Base-by-base conservation (phyloP, 495 filamentous ascomycete genomes). In the Recurvomyces mirabilis region DNA sequence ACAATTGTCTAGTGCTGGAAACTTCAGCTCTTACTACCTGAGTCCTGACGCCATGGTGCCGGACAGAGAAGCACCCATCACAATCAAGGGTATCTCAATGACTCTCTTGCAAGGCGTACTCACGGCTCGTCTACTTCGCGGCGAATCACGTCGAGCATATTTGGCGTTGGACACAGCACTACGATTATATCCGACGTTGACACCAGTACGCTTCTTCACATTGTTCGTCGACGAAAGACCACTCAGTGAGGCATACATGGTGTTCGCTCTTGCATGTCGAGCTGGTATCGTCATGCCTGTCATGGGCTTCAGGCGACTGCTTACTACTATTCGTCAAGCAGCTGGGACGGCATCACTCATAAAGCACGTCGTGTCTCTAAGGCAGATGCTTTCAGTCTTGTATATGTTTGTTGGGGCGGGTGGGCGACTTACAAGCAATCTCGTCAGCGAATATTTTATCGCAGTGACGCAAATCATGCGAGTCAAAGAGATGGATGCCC, bases 51-150 rank as follows among this genome's bases (percentile, higher is more conserved):
- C 65, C 20, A 52, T 66, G 18, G 22, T 66, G 12, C 35, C 48
- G 9, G 60, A 68, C 40, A 51, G 57, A 3, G 45, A 55, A 5
- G 41, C 56, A 41, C 33, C 40, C 9, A 53, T 36, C 15, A 54
- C 36, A 0, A 54, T 62, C 15, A 54, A 46, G 12, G 65, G 59
- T 11, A 53, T 65, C 3, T 52, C 61, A 1, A 53, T 68, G 20
- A 55, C 59, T 7, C 54, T 72, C 2, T 53, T 72, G 11, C 69
- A 71, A 46, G 69, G 69, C 14, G 71, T 72, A 15, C 38, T 67
- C 25, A 69, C 64, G 4, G 69, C 69, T 1, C 60, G 69, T 12
- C 25, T 68, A 1, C 46, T 67, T 1, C 54, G 56, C 29, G 63
- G 68, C 3, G 65, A 72, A 38, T 67, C 66, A 61, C 46, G 49